Evolutionary conservation across 2,329 filamentous ascomycete genomes (phyloP).

Genomic region (Paecilomyces sp.): DNA sequence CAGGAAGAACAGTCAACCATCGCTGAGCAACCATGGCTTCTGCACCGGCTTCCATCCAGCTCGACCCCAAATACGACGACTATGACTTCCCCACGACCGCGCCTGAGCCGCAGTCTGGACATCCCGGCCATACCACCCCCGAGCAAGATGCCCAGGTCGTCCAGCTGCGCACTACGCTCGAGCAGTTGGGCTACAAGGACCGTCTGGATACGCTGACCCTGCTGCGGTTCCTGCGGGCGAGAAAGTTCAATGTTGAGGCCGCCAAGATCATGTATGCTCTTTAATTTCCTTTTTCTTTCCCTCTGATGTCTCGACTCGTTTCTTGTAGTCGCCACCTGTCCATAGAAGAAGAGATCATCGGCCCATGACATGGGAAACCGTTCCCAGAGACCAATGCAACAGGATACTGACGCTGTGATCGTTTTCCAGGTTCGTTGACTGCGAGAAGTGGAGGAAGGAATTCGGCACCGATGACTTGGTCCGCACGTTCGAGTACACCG

Average conservation of each 20-base stretch:
- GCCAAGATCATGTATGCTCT: slow-evolving; percentile 76
- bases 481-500: slow-evolving; percentile 74
- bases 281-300: background rate
- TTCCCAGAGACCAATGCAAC: background rate
- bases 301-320: background rate
- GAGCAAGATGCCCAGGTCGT: slow-evolving; percentile 84
- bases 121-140: slow-evolving; percentile 78
- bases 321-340: background rate
- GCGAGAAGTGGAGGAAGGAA: slow-evolving; percentile 84
- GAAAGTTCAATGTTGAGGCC: slow-evolving; percentile 84
- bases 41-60: slow-evolving; percentile 31
- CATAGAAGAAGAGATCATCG: background rate
- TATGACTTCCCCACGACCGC: slow-evolving; percentile 86
- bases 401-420: slow-evolving; percentile 9
- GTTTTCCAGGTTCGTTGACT: slow-evolving; percentile 72
- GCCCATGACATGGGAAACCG: background rate
- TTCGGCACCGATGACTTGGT: slow-evolving; percentile 78
- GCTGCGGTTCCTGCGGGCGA: slow-evolving; percentile 84
- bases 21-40: slow-evolving; percentile 21
- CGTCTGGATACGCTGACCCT: slow-evolving; percentile 87
- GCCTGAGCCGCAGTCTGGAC: slow-evolving; percentile 62
- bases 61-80: slow-evolving; percentile 89
- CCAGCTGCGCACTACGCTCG: slow-evolving; percentile 78
- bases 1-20: background rate
- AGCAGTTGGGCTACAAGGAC: slow-evolving; percentile 73